These are phyloP conservation scores for Trichoderma semiorbis DNA, from an alignment of 2,329 filamentous ascomycete genomes.

Conservation along the genomic window DNA sequence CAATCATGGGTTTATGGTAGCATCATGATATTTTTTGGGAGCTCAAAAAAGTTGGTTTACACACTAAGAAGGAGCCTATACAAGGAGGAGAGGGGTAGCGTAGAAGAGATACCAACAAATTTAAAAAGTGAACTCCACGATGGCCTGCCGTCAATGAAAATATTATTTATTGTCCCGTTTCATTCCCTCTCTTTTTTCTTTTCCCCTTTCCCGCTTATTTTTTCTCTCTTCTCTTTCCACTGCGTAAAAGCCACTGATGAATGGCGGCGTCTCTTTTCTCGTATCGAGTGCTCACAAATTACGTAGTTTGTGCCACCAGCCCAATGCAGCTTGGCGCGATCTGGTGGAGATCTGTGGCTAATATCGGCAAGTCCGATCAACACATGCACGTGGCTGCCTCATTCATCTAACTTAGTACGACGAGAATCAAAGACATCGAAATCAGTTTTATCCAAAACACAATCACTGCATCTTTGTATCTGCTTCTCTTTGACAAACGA, in stretches of 20 bases:
- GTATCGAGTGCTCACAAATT: not conserved
- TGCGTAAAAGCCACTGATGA: not conserved
- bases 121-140: not conserved
- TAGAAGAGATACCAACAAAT: constrained; percentile 19
- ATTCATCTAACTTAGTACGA: not conserved
- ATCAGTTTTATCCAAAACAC: not conserved
- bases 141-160: not conserved
- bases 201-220: not conserved
- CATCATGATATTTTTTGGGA: not conserved
- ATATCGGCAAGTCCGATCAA: not conserved
- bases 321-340: constrained; percentile 13
- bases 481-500: not conserved
- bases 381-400: constrained; percentile 3
- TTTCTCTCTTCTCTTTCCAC: not conserved
- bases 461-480: not conserved
- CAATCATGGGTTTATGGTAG: constrained; percentile 6
- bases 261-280: not conserved
- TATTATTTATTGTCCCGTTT: not conserved
- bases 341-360: constrained; percentile 14
- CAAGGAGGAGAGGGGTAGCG: not conserved
- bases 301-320: constrained; percentile 6
- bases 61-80: not conserved
- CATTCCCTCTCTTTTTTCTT: not conserved
- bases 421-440: not conserved
- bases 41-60: constrained; percentile 18